Conservation (phyloP, 352 stramenopile species). For the Globisporangium solare region DNA sequence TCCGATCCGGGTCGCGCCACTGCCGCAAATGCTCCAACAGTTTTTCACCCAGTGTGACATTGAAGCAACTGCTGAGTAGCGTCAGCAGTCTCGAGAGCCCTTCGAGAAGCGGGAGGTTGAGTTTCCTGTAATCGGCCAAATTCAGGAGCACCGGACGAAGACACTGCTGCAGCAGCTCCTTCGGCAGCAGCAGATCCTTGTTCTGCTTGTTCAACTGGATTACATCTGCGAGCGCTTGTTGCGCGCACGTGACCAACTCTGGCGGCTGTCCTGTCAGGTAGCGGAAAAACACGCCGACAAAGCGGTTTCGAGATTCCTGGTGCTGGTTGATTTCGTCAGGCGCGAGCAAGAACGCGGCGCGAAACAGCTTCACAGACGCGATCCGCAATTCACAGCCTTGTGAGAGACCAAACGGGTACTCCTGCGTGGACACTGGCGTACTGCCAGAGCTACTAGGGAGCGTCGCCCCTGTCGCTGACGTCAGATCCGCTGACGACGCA, state of each 20-base stretch:
- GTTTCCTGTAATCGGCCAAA: conserved; percentile 94
- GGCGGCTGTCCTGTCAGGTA: conserved; percentile 85
- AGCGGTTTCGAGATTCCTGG: conserved; percentile 80
- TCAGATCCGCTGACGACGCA: conserved; percentile 5
- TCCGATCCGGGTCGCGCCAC: conserved; percentile 88
- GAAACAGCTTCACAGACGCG: conserved; percentile 83
- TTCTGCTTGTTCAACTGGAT: conserved; percentile 86
- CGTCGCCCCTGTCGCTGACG: not conserved
- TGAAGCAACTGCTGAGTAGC: conserved; percentile 96
- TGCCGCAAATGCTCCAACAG: conserved; percentile 95
- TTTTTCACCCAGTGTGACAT: conserved; percentile 97
- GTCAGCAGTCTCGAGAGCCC: conserved; percentile 91
- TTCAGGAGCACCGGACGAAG: conserved; percentile 95
- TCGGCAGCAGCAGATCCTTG: conserved; percentile 87
- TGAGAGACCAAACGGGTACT: conserved; percentile 85
- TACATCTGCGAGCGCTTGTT: conserved; percentile 76
- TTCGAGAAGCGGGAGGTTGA: conserved; percentile 94
- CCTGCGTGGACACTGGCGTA: conserved; percentile 52
- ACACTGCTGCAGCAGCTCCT: conserved; percentile 95
- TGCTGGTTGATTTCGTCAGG: conserved; percentile 82
- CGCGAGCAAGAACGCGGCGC: conserved; percentile 78
- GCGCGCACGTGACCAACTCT: conserved; percentile 75
- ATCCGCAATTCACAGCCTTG: conserved; percentile 82
- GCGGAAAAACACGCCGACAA: conserved; percentile 88
- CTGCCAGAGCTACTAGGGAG: conserved; percentile 19